Evolutionary conservation across 345 rosid species (phyloP), one percentile per base, ranked within the genome.

Genomic region (Kernera saxatilis): DNA sequence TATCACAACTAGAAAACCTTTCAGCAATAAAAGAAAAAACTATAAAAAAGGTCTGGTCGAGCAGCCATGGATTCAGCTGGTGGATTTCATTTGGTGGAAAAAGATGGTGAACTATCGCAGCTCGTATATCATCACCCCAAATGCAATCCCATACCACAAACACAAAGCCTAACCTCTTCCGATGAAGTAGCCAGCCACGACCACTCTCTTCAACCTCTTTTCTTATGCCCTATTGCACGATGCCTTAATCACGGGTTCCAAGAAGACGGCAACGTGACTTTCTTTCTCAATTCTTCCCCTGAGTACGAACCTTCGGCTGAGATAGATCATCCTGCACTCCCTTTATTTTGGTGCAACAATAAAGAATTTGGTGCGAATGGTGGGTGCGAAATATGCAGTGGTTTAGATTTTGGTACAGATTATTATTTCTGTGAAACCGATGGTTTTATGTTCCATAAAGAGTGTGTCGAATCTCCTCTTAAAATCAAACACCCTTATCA

Each of bases 261-360:
- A 25, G n/a, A 60, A 15, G 23, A 15, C 49, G 0, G 0, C 10
- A 1, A 0, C 3, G 1, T 55, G 4, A 3, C 5, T 44, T 0
- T 29, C 4, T 11, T 12, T 0, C 0, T 64, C 10, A 35, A 2
- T 6, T 10, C 2, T 36, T 22, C 35, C 1, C 48, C 48, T 0
- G 36, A 50, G 33, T 50, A 6, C 2, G 3, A 32, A 13, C 27
- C n/a, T n/a, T 29, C 10, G 0, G 2, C 19, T 44, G 6, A 9
- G 18, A 2, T 17, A 0, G 0, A 30, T 12, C 41, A 48, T 22
- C 6, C 0, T 8, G 2, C 39, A 17, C 39, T 37, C 1, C 61
- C 60, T 51, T 12, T 51, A 8, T 51, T 5, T 39, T 66, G 60
- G 71, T 51, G 60, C 19, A 51, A 39, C 60, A 39, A 66, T 51